A percentile compares a stretch with the other conserved stretches of the same genome.
These are phyloP conservation scores for Scheffersomyces stambukii DNA, from an alignment of 1,139 yeast species.

Conservation along the genomic window DNA sequence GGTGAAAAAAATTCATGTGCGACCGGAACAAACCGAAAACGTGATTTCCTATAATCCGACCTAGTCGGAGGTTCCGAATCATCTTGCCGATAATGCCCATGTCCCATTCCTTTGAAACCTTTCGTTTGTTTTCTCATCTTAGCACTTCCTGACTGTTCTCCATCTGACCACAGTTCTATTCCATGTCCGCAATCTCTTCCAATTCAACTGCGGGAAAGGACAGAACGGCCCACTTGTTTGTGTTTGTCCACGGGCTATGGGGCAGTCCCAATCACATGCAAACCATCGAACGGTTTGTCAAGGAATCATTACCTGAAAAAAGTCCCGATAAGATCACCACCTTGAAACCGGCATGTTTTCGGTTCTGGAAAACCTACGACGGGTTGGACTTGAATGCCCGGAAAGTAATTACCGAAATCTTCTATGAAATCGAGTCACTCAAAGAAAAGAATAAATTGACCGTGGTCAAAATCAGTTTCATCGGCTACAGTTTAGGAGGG, in stretches of 20 bases:
- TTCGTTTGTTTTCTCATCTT: conserved; percentile 1
- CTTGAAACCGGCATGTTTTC: conserved; percentile 65
- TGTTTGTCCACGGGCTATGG: conserved; percentile 86
- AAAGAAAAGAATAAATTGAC: conserved; percentile 31
- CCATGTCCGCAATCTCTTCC: neutral
- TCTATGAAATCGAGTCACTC: conserved; percentile 51
- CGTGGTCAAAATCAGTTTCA: conserved; percentile 37
- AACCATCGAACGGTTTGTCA: conserved; percentile 52
- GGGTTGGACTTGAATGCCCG: conserved; percentile 74
- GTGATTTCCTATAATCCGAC: neutral
- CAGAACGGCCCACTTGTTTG: conserved; percentile 59
- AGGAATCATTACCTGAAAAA: conserved; percentile 26
- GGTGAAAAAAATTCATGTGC: too few species aligned
- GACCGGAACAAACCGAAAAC: conserved; percentile 1
- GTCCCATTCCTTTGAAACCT: too few species aligned
- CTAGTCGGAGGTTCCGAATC: neutral
- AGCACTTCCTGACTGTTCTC: neutral
- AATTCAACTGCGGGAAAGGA: conserved; percentile 1
- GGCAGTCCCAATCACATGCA: conserved; percentile 76
- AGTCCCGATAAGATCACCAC: conserved; percentile 46
- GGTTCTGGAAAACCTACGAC: conserved; percentile 78
- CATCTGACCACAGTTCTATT: neutral
- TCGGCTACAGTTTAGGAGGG: conserved; percentile 44
- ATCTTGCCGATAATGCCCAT: too few species aligned
- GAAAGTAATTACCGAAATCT: conserved; percentile 60